phyloP scores from a whole-genome alignment of 2,329 filamentous ascomycete genomes.

The Botrytis porri region DNA sequence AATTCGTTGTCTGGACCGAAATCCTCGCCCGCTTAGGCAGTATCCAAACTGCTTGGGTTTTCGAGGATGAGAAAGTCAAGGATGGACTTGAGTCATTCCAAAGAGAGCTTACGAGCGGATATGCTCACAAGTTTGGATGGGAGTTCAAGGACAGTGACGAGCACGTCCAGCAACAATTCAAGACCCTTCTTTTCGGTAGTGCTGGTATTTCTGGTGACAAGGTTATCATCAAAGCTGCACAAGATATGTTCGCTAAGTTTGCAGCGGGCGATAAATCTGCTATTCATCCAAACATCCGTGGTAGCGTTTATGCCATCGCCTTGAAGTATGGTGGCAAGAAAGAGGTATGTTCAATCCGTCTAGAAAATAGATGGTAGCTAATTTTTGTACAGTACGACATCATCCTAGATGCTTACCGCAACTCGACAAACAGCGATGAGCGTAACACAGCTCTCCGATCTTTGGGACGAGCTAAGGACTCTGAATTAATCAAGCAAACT shows the following conservation, averaged over 20 bases:
- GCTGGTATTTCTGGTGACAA: slow-evolving; percentile 81
- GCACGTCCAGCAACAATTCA: slow-evolving; percentile 92
- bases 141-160: slow-evolving; percentile 78
- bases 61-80: slow-evolving; percentile 71
- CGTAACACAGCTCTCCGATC: slow-evolving; percentile 86
- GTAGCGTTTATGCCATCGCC: slow-evolving; percentile 80
- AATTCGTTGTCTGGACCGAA: slow-evolving; percentile 95
- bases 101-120: slow-evolving; percentile 69
- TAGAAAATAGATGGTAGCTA: slow-evolving; percentile 17
- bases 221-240: slow-evolving; percentile 71
- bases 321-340: slow-evolving; percentile 80
- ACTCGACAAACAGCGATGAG: slow-evolving; percentile 76
- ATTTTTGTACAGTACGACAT: slow-evolving; percentile 62
- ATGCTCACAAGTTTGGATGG: slow-evolving; percentile 88
- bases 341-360: slow-evolving; percentile 55
- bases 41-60: slow-evolving; percentile 84
- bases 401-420: slow-evolving; percentile 71
- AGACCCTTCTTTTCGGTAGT: slow-evolving; percentile 81
- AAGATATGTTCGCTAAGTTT: slow-evolving; percentile 88
- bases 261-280: slow-evolving; percentile 73
- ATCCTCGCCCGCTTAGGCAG: slow-evolving; percentile 74
- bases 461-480: slow-evolving; percentile 74
- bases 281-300: slow-evolving; percentile 87
- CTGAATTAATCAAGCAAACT: slow-evolving; percentile 77
- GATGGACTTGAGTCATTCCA: slow-evolving; percentile 83